Conservation (phyloP, 106 monocot genomes). For the Acorus gramineus region DNA sequence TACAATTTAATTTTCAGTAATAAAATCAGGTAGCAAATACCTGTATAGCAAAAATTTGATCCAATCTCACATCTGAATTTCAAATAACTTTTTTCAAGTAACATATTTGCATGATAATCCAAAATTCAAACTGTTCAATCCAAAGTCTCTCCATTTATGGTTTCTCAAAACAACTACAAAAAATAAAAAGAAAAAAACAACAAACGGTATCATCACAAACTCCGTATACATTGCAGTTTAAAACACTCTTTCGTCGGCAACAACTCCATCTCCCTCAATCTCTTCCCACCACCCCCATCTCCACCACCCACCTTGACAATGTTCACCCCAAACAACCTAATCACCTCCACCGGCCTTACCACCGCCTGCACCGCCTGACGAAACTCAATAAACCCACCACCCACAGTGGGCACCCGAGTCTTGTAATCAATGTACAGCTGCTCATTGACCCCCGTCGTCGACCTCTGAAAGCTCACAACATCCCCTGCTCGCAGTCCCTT, state of each 20-base stretch:
- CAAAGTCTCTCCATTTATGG: too few relatives aligned
- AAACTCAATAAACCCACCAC: neutral
- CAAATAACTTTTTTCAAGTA: too few relatives aligned
- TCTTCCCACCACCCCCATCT: slow-evolving; percentile 1
- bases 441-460: slow-evolving; percentile 10
- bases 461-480: slow-evolving; percentile 35
- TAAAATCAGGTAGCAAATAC: too few relatives aligned
- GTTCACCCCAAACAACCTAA: slow-evolving; percentile 49
- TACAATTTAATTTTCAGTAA: too few relatives aligned
- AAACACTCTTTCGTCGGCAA: neutral
- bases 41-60: too few relatives aligned
- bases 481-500: slow-evolving; percentile 55
- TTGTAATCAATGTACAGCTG: slow-evolving; percentile 42
- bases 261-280: slow-evolving; percentile 7
- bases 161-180: too few relatives aligned
- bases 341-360: slow-evolving; percentile 5
- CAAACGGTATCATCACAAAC: neutral
- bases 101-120: too few relatives aligned
- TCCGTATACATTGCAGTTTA: slow-evolving; percentile 6
- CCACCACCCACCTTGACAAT: slow-evolving; percentile 5
- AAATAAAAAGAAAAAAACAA: too few relatives aligned
- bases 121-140: too few relatives aligned
- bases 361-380: neutral
- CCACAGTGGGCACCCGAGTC: slow-evolving; percentile 2
- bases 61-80: too few relatives aligned